These are phyloP conservation scores for Cymbidium sinense DNA, from an alignment of 106 monocot genomes.

Conservation along the genomic window DNA sequence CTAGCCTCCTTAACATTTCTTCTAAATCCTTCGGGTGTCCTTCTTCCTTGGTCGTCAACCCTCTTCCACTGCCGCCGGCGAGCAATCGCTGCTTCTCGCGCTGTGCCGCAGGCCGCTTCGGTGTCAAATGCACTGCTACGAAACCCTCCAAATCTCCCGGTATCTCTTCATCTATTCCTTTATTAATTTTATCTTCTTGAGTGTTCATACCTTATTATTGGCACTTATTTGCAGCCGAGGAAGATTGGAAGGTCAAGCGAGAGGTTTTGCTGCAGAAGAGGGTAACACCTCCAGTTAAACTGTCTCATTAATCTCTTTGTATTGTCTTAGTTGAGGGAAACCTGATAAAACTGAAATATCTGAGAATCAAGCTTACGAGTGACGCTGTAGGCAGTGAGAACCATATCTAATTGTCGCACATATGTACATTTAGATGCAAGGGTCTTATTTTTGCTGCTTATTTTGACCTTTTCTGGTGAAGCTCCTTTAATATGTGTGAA, in stretches of 20 bases:
- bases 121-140: conserved; percentile 50
- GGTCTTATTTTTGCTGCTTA: too few relatives aligned
- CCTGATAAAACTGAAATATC: background rate
- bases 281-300: conserved; percentile 21
- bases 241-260: conserved; percentile 89
- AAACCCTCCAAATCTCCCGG: conserved; percentile 65
- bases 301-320: background rate
- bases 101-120: conserved; percentile 9
- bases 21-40: conserved; percentile 5
- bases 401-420: too few relatives aligned
- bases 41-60: conserved; percentile 20
- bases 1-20: conserved; percentile 11
- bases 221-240: conserved; percentile 45
- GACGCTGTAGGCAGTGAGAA: background rate
- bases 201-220: background rate
- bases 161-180: conserved; percentile 4
- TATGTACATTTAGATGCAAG: too few relatives aligned
- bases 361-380: background rate
- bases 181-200: background rate
- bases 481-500: too few relatives aligned
- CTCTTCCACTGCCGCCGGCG: conserved; percentile 1
- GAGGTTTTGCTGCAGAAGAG: conserved; percentile 64
- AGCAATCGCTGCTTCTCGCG: background rate
- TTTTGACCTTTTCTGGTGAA: too few relatives aligned
- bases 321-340: background rate